Base-by-base conservation (phyloP, 805 yeast species). In the Saccharomyces mikatae region DNA sequence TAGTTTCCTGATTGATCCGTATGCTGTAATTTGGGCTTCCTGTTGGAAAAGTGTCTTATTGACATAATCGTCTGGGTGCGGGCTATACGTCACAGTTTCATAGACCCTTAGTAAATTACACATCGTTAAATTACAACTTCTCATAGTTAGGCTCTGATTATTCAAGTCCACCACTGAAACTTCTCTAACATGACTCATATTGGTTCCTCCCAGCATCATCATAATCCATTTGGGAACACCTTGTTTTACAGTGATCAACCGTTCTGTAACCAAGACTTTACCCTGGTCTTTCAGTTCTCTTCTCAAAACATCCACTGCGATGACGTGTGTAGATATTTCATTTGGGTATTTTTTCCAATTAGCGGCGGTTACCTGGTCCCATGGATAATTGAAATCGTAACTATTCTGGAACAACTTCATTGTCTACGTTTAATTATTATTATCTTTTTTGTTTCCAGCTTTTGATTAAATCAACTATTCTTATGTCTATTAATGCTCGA, bases 321-420 rank as follows among this genome's bases (percentile, higher is more conserved):
- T 85, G 9, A 92, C 99, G 70, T 92, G 99, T 0, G 96, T 80
- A 6, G 96, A 84, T 55, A 85, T 77, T 62, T 90, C 96, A 68
- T 94, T 92, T n/a, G 99, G 99, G 71, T 92, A 92, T 62, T 92
- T 92, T 60, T 81, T 83, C 99, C 99, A 92, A 71, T 91, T 90
- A 51, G 98, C 97, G 1, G 96, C 90, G 0, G 96, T 86, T 27
- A 92, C 96, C 62, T 87, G 89, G 27, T 87, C 96, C 97, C 98
- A 92, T 0, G 95, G 81, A 66, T 94, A 91, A 53, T 82, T 74
- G 69, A 89, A 92, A 46, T 72, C 75, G 68, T 87, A 92, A 21
- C 76, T 71, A 44, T 87, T 79, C 46, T 81, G 81, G 67, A 89
- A 91, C 49, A 92, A 75, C 70, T 86, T 89, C 99, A 92, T 92